These are phyloP conservation scores for Camellia japonica DNA, from an alignment of 148 eudicot genomes.

Conservation along the genomic window DNA sequence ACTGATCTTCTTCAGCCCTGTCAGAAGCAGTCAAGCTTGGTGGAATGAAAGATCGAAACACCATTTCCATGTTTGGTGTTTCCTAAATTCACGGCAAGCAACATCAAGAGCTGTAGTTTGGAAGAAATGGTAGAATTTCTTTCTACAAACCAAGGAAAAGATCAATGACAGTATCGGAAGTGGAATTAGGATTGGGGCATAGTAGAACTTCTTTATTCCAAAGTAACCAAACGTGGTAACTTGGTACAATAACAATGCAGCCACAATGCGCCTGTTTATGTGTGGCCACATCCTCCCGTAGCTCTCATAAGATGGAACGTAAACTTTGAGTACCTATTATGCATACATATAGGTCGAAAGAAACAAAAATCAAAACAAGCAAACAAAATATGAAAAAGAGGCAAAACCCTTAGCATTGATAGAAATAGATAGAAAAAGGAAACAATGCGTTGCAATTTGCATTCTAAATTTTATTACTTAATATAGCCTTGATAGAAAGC, in stretches of 20 bases:
- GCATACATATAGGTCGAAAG: no score
- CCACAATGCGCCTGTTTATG: conserved; percentile 56
- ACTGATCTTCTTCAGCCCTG: conserved; percentile 46
- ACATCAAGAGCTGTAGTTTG: conserved; percentile 69
- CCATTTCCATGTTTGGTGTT: conserved; percentile 52
- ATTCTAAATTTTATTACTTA: no score
- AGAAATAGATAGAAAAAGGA: not conserved
- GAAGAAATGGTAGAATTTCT: conserved; percentile 70
- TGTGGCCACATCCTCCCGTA: conserved; percentile 97
- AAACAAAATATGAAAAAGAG: not conserved
- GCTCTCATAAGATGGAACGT: conserved; percentile 82
- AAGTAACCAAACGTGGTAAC: conserved; percentile 76
- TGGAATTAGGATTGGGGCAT: conserved; percentile 40
- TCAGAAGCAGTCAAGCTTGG: conserved; percentile 51
- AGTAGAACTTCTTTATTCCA: conserved; percentile 40
- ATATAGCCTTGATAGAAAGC: not conserved
- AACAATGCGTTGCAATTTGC: no score
- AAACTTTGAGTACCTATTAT: conserved; percentile 69
- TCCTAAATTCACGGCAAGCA: conserved; percentile 51
- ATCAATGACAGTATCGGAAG: conserved; percentile 55
- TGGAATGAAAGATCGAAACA: conserved; percentile 59
- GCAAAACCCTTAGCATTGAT: not conserved
- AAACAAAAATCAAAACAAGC: not conserved
- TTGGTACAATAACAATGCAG: conserved; percentile 73
- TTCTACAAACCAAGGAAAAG: conserved; percentile 48